Evolutionary conservation across 2,329 filamentous ascomycete species (phyloP).

Genomic region (Fusarium ramigenum): DNA sequence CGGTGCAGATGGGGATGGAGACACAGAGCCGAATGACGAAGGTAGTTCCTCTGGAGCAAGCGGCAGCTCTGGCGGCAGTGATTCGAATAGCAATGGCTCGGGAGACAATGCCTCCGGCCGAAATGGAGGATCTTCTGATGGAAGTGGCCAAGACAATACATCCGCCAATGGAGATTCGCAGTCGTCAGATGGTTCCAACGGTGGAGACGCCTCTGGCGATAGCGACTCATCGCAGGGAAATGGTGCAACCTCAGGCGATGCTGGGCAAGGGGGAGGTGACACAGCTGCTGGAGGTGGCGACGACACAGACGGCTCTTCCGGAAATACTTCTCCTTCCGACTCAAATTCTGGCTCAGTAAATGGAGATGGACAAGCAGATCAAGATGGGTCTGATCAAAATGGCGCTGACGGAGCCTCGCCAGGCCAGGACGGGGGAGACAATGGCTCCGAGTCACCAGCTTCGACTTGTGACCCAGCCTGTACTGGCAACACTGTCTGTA

Average conservation of each 20-base stretch:
- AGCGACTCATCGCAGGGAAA: neutral
- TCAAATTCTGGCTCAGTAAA: neutral
- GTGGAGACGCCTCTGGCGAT: neutral
- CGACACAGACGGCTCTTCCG: neutral
- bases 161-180: neutral
- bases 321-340: neutral
- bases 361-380: neutral
- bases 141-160: neutral
- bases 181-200: neutral
- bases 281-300: neutral
- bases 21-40: neutral
- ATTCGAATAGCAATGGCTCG: neutral
- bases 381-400: neutral
- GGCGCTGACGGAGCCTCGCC: neutral
- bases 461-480: conserved; percentile 10
- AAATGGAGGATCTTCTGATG: neutral
- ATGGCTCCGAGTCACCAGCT: neutral
- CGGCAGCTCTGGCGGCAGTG: neutral
- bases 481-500: neutral
- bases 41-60: neutral
- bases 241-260: neutral
- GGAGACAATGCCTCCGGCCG: neutral
- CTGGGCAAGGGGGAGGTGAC: neutral
- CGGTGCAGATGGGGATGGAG: neutral
- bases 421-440: neutral